phyloP scores from a whole-genome alignment of 2,329 filamentous ascomycete species.

The Talaromyces sp. region DNA sequence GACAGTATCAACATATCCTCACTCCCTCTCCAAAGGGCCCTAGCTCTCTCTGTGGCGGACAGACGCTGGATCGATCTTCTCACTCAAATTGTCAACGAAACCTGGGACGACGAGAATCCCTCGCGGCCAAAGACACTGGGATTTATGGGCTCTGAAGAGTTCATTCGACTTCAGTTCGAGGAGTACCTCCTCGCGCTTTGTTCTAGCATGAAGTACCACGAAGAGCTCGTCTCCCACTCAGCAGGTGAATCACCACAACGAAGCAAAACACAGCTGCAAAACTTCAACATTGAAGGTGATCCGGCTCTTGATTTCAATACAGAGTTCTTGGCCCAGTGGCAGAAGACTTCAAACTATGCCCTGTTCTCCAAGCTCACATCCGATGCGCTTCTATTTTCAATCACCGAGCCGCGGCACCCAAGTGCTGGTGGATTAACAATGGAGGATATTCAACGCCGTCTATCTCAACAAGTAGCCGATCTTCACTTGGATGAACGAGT shows the following conservation, averaged over 20 bases:
- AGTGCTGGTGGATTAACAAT: slow-evolving; percentile 91
- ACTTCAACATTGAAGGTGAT: slow-evolving; percentile 71
- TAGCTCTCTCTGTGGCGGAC: slow-evolving; percentile 81
- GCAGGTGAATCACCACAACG: slow-evolving; percentile 46
- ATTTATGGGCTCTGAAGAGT: slow-evolving; percentile 94
- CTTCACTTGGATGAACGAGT: slow-evolving; percentile 91
- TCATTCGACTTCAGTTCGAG: slow-evolving; percentile 95
- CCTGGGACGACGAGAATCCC: slow-evolving; percentile 93
- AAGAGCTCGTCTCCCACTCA: slow-evolving; percentile 59
- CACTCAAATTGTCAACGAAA: slow-evolving; percentile 89
- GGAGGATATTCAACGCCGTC: slow-evolving; percentile 87
- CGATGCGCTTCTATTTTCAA: slow-evolving; percentile 88
- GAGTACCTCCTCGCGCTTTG: slow-evolving; percentile 91
- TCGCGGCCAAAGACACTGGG: slow-evolving; percentile 89
- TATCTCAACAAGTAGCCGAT: slow-evolving; percentile 90
- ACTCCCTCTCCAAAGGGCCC: slow-evolving; percentile 71
- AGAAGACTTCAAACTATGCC: slow-evolving; percentile 83
- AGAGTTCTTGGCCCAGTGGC: slow-evolving; percentile 88
- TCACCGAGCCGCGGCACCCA: slow-evolving; percentile 89
- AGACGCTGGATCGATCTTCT: slow-evolving; percentile 96
- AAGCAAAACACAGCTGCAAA: slow-evolving; percentile 57
- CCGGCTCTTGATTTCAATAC: slow-evolving; percentile 79
- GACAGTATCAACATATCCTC: slow-evolving; percentile 82
- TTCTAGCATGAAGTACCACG: slow-evolving; percentile 86
- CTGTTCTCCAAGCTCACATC: slow-evolving; percentile 77